Evolutionary conservation across 495 filamentous ascomycete genomes (phyloP).

Genomic region (Annulohypoxylon nitens): DNA sequence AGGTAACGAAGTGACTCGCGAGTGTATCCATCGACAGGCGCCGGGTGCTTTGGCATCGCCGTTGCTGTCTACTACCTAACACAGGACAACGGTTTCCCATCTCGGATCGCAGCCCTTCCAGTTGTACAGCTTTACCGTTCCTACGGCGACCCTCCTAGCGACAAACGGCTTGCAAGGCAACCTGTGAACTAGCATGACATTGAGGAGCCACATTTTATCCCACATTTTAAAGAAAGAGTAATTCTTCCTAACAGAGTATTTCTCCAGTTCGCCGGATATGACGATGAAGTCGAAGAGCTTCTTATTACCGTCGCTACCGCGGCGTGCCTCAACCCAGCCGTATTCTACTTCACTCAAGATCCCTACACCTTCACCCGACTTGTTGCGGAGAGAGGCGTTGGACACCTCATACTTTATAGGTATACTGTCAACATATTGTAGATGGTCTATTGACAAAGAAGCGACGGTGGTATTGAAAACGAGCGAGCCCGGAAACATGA

Average conservation of each 20-base stretch:
- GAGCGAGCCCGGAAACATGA: neutral
- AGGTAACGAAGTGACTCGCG: too few species aligned
- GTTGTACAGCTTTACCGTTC: neutral
- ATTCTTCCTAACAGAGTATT: neutral
- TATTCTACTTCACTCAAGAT: neutral
- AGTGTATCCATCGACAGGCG: too few species aligned
- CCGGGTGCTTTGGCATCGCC: too few species aligned
- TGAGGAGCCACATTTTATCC: neutral
- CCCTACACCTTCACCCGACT: neutral
- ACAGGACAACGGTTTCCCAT: slow-evolving; percentile 9
- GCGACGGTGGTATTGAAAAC: slow-evolving; percentile 14
- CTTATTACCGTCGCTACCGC: neutral
- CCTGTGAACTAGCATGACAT: slow-evolving; percentile 7
- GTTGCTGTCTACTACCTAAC: neutral
- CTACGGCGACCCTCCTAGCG: slow-evolving; percentile 3
- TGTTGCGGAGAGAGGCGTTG: neutral
- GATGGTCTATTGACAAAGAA: neutral
- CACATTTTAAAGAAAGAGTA: too few species aligned
- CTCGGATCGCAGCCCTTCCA: slow-evolving; percentile 15
- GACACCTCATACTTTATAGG: neutral
- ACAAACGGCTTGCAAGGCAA: slow-evolving; percentile 2
- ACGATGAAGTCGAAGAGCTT: neutral
- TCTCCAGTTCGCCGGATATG: neutral
- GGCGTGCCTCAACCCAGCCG: neutral
- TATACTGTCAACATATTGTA: neutral